A percentile compares a stretch with the other conserved stretches of the same genome.
phyloP scores from a whole-genome alignment of 2,329 filamentous ascomycete genomes.

The Diaporthe ilicicola region DNA sequence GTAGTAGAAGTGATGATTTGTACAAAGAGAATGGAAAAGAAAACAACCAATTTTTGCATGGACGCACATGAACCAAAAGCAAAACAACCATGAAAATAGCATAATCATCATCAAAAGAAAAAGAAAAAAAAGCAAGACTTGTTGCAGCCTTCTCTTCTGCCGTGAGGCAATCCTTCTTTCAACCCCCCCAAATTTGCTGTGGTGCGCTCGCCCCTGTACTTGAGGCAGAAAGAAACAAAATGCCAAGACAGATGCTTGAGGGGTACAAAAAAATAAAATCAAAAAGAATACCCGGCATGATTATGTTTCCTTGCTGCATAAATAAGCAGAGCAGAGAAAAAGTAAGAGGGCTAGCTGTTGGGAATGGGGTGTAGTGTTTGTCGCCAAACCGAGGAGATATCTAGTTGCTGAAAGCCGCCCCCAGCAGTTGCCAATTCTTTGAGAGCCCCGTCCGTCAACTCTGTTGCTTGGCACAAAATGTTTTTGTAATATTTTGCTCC shows the following conservation, averaged over 20 bases:
- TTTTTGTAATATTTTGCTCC: constrained; percentile 4
- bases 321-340: constrained; percentile 4
- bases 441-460: not conserved
- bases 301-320: constrained; percentile 62
- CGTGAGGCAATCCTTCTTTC: constrained; percentile 48
- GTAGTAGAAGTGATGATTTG: not conserved
- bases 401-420: constrained; percentile 21
- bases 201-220: constrained; percentile 23
- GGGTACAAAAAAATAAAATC: not conserved
- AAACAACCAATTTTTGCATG: not conserved
- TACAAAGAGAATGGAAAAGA: not conserved
- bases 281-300: constrained; percentile 56
- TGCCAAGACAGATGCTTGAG: constrained; percentile 14
- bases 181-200: constrained; percentile 17
- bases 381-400: constrained; percentile 23
- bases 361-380: constrained; percentile 1
- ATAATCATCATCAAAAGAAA: not conserved
- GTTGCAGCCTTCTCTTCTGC: constrained; percentile 36
- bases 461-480: not conserved
- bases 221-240: constrained; percentile 32
- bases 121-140: not conserved
- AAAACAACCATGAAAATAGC: not conserved
- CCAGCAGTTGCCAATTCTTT: not conserved
- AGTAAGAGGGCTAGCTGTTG: constrained; percentile 20
- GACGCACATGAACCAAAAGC: not conserved